Conservation (phyloP, 768 basidiomycete genomes). For the Chiua virens region DNA sequence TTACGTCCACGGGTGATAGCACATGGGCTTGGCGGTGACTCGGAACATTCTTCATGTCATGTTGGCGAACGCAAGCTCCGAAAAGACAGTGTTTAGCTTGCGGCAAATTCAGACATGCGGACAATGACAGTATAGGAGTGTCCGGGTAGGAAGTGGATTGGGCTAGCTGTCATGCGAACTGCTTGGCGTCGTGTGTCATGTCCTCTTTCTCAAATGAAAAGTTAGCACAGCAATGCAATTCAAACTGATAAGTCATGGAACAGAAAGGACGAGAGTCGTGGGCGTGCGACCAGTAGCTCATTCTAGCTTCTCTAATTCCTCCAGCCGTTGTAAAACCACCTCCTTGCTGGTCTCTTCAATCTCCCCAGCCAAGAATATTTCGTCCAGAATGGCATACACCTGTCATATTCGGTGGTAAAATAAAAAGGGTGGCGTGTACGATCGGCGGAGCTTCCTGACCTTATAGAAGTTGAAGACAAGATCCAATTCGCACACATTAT, state of each 20-base stretch:
- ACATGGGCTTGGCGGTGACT: not conserved
- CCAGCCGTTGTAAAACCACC: slow-evolving; percentile 87
- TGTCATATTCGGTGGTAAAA: slow-evolving; percentile 28
- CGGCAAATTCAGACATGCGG: not conserved
- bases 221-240: slow-evolving; percentile 12
- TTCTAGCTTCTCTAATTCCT: slow-evolving; percentile 92
- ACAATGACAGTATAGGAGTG: not conserved
- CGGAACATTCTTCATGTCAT: not conserved
- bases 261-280: not conserved
- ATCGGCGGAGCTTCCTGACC: slow-evolving; percentile 37
- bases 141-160: not conserved
- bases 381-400: slow-evolving; percentile 98
- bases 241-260: slow-evolving; percentile 6
- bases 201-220: slow-evolving; percentile 6
- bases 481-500: slow-evolving; percentile 97
- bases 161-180: not conserved
- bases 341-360: slow-evolving; percentile 98
- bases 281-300: slow-evolving; percentile 33
- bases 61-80: not conserved
- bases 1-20: slow-evolving; percentile 5
- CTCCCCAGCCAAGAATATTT: slow-evolving; percentile 97
- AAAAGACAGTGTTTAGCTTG: not conserved
- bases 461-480: slow-evolving; percentile 99
- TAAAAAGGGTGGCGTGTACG: not conserved
- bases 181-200: not conserved